Base-by-base conservation (phyloP, 768 basidiomycete species). In the Thelephora ganbajun region DNA sequence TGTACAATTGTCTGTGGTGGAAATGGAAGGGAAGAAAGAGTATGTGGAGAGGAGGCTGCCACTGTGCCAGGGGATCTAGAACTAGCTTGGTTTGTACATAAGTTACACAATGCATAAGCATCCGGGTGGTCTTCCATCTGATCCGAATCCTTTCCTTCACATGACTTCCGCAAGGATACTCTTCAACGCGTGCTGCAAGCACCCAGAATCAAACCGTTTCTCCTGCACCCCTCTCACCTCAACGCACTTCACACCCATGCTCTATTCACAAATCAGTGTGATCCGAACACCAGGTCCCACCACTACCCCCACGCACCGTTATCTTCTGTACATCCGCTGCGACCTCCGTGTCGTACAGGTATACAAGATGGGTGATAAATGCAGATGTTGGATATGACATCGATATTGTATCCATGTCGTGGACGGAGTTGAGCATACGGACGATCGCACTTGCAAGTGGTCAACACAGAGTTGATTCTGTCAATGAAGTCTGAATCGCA, bases 321-420 rank as follows among this genome's bases (percentile, higher is more conserved):
- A 92, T 73, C 9, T 61, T 63, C 42, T 61, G 59, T 35, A 69
- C 67, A 58, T 94, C 80, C 19, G 94, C 77, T 0, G 62, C 52
- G 7, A 96, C 73, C 7, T 58, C 56, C 3, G 79, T 73, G 2
- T 74, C 80, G 56, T 76, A 72, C 9, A 92, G 70, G 63, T 84
- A 83, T 3, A 92, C 76, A 22, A 96, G 61, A 62, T 94, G 89
- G 5, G 88, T 91, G 50, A 96, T 68, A 58, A 91, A 88, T 1
- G 85, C 82, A 14, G 83, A 83, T 5, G 77, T 63, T 5, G 86
- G 86, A 56, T 84, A 87, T 16, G 69, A 73, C 16, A 14, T 6
- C 14, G 22, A 9, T 14, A 4, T n/a, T 3, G 78, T 80, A 43
- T 65, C 69, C 11, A 69, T 71, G 57, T 72, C 70, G n/a, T 77